These are phyloP conservation scores for Boletellus ananiceps DNA, from an alignment of 768 basidiomycete genomes.

Conservation along the genomic window DNA sequence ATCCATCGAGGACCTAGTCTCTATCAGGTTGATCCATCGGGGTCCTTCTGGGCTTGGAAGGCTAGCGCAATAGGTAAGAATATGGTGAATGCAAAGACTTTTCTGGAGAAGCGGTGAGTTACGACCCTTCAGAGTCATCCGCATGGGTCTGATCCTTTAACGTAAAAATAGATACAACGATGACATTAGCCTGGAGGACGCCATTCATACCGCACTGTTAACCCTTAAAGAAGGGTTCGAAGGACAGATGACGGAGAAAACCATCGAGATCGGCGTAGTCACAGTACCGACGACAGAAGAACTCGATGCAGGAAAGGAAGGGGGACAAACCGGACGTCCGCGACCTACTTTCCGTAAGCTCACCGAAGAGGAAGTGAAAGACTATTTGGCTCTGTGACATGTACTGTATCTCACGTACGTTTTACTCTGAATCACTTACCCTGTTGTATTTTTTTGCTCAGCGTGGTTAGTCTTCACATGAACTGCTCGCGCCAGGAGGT, in stretches of 20 bases:
- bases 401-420: constrained; percentile 32
- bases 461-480: constrained; percentile 10
- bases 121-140: constrained; percentile 19
- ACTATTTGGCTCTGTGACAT: constrained; percentile 82
- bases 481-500: constrained; percentile 3
- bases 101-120: constrained; percentile 92
- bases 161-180: constrained; percentile 87
- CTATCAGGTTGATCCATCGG: constrained; percentile 98
- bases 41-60: constrained; percentile 99
- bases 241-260: constrained; percentile 99
- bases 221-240: constrained; percentile 99
- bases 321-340: constrained; percentile 61
- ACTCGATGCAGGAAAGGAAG: constrained; percentile 59
- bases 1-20: constrained; percentile 90
- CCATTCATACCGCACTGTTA: constrained; percentile 95
- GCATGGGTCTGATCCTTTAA: constrained; percentile 15
- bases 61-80: constrained; percentile 99
- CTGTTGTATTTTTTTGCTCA: constrained; percentile 12
- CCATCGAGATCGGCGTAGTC: constrained; percentile 96
- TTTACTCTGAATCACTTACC: constrained; percentile 16
- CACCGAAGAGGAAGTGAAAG: constrained; percentile 93
- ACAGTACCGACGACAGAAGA: constrained; percentile 74
- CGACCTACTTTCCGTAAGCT: constrained; percentile 93
- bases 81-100: constrained; percentile 99
- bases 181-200: constrained; percentile 97